A percentile compares a stretch with the other conserved stretches of the same genome.
Conservation (phyloP, 208 protist species). For the Acanthamoeba healyi region DNA sequence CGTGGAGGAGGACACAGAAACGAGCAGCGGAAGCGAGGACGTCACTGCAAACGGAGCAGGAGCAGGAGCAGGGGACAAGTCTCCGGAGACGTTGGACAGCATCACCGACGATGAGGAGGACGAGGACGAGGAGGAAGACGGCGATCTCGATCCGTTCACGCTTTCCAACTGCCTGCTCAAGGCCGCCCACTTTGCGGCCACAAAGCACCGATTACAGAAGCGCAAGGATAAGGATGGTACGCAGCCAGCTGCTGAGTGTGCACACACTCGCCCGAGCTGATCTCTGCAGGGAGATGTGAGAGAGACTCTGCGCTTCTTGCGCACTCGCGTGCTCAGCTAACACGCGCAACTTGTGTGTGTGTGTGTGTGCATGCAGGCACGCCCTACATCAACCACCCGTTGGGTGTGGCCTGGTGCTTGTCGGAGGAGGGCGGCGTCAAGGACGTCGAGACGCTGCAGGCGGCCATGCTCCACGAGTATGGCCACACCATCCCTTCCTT, state of each 20-base stretch:
- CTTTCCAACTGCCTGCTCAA: conserved; percentile 63
- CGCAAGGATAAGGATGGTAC: too few species aligned
- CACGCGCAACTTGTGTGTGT: too few species aligned
- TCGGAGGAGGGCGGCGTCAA: conserved; percentile 55
- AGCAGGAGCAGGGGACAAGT: too few species aligned
- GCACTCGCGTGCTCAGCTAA: not conserved
- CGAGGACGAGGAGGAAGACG: conserved; percentile 2
- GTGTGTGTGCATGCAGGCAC: conserved; percentile 64
- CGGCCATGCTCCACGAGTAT: conserved; percentile 82
- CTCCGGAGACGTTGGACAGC: too few species aligned
- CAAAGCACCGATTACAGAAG: conserved; percentile 71
- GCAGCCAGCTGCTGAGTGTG: too few species aligned
- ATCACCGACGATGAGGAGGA: too few species aligned
- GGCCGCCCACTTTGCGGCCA: conserved; percentile 74
- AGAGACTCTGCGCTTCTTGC: not conserved
- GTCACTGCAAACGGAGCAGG: too few species aligned
- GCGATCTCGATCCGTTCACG: not conserved
- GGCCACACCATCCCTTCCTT: conserved; percentile 40
- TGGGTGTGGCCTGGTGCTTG: conserved; percentile 79
- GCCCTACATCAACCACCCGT: conserved; percentile 84
- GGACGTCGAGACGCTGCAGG: conserved; percentile 75
- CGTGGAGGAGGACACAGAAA: not conserved
- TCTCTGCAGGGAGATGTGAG: too few species aligned
- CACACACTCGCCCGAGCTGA: too few species aligned
- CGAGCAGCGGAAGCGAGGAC: too few species aligned